Percentiles rank a stretch among this genome's conserved stretches.
phyloP scores from a whole-genome alignment of 2,329 filamentous ascomycete species.

The Pestalotiopsis sp. region DNA sequence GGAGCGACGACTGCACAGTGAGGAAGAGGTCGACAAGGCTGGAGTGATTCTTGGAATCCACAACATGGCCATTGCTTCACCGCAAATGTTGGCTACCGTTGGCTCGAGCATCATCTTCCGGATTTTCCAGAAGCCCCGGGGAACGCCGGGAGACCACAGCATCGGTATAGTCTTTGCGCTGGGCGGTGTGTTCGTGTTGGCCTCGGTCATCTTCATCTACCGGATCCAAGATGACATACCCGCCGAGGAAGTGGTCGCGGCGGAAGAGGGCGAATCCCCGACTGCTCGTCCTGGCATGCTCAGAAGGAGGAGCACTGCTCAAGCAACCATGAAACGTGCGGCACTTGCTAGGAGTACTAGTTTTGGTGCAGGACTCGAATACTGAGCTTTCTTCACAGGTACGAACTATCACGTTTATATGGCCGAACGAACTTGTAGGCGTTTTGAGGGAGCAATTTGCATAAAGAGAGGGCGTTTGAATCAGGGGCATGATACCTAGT shows the following conservation, averaged over 20 bases:
- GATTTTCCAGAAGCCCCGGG: conserved; percentile 83
- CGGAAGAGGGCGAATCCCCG: conserved; percentile 43
- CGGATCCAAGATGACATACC: conserved; percentile 64
- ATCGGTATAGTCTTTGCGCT: conserved; percentile 85
- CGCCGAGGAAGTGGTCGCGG: conserved; percentile 39
- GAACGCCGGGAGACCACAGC: conserved; percentile 80
- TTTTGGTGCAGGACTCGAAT: conserved; percentile 49
- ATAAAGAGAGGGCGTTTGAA: not conserved
- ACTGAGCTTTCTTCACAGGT: conserved; percentile 27
- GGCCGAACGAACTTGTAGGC: not conserved
- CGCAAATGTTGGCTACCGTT: conserved; percentile 88
- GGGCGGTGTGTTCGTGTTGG: conserved; percentile 76
- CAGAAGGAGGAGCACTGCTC: conserved; percentile 42
- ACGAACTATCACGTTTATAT: not conserved
- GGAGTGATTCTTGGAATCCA: conserved; percentile 93
- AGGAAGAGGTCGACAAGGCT: conserved; percentile 71
- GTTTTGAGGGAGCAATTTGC: not conserved
- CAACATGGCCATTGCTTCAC: conserved; percentile 90
- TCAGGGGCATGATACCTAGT: not conserved
- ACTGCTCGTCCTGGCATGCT: conserved; percentile 25
- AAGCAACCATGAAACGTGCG: conserved; percentile 44
- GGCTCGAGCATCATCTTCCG: conserved; percentile 84
- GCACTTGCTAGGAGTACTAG: conserved; percentile 50
- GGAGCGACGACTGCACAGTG: conserved; percentile 43
- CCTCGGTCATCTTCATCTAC: conserved; percentile 73